These are phyloP conservation scores for Sanghuangporus baumii DNA, from an alignment of 1,284 basidiomycete genomes.

Conservation along the genomic window DNA sequence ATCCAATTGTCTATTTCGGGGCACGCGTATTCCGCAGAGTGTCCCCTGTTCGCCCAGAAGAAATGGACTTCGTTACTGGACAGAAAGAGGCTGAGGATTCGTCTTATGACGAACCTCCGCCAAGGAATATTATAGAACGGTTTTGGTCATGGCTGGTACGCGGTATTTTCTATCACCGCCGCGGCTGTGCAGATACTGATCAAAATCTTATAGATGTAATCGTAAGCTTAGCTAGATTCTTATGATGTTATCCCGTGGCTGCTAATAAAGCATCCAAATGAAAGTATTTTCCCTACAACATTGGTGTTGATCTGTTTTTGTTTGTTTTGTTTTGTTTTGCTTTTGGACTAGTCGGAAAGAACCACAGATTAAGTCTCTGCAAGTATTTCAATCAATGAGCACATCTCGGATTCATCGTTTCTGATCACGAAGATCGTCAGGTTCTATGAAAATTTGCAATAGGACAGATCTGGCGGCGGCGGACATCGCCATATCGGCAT, in stretches of 20 bases:
- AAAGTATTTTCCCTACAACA: neutral
- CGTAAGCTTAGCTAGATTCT: no score
- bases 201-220: neutral
- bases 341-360: no score
- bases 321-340: neutral
- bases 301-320: neutral
- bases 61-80: conserved; percentile 78
- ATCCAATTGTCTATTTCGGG: conserved; percentile 67
- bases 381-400: no score
- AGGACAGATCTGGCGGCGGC: neutral
- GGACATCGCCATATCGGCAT: neutral
- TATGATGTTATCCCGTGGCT: neutral
- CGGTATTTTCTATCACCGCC: conserved; percentile 18
- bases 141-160: conserved; percentile 72
- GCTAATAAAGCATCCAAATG: neutral
- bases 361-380: no score
- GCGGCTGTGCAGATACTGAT: neutral
- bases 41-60: conserved; percentile 40
- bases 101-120: conserved; percentile 63
- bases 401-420: neutral
- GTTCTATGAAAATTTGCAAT: neutral
- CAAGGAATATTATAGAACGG: conserved; percentile 57
- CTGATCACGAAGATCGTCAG: neutral
- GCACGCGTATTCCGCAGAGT: conserved; percentile 48
- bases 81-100: conserved; percentile 70